These are phyloP conservation scores for Diaporthe velutina DNA, from an alignment of 2,329 filamentous ascomycete species.

Conservation along the genomic window DNA sequence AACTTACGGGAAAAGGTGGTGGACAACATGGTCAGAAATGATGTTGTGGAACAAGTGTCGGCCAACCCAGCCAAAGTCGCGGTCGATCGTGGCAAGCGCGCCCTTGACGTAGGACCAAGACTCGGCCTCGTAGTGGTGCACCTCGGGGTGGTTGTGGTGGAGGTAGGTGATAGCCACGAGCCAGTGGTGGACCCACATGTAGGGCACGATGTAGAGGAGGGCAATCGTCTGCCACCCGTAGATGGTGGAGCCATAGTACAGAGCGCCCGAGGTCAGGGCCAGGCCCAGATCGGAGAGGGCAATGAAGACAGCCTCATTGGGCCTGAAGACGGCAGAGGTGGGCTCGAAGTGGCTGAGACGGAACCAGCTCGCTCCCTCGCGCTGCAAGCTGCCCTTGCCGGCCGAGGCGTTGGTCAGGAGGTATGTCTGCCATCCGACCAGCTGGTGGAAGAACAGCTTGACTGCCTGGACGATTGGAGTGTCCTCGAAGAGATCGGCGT, in stretches of 20 bases:
- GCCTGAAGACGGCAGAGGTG: slow-evolving; percentile 70
- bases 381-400: slow-evolving; percentile 62
- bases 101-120: slow-evolving; percentile 74
- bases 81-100: slow-evolving; percentile 73
- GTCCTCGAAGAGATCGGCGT: slow-evolving; percentile 71
- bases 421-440: slow-evolving; percentile 75
- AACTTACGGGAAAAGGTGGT: slow-evolving; percentile 70
- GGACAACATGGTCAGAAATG: slow-evolving; percentile 73
- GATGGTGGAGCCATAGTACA: slow-evolving; percentile 65
- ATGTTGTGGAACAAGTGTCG: slow-evolving; percentile 76
- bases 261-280: slow-evolving; percentile 59
- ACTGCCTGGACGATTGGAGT: slow-evolving; percentile 68
- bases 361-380: slow-evolving; percentile 55
- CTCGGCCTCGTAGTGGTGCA: slow-evolving; percentile 70
- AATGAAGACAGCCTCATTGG: slow-evolving; percentile 68
- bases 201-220: slow-evolving; percentile 73
- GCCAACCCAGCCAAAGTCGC: slow-evolving; percentile 74
- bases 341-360: slow-evolving; percentile 71
- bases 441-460: slow-evolving; percentile 71
- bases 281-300: slow-evolving; percentile 72
- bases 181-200: slow-evolving; percentile 80
- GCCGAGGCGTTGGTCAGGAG: slow-evolving; percentile 70
- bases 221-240: slow-evolving; percentile 70
- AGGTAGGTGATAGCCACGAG: slow-evolving; percentile 82
- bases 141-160: slow-evolving; percentile 75